Base-by-base conservation (phyloP, 1,284 basidiomycete species). In the Rhodofomes roseus region DNA sequence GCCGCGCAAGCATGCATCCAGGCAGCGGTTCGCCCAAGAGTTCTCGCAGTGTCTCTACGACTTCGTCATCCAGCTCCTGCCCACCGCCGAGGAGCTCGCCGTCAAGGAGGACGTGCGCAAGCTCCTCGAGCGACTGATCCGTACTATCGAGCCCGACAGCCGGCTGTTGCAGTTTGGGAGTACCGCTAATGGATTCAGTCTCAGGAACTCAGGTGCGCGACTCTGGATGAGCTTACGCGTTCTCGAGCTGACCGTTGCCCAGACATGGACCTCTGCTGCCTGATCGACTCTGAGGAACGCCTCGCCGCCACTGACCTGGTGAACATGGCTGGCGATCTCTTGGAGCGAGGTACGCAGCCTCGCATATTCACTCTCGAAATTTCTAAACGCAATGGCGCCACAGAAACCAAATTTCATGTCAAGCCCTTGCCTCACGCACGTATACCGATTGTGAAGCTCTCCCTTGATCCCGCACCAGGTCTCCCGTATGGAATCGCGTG, bases 251-350 rank as follows among this genome's bases (percentile, higher is more conserved):
- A 52, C 18, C 48, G 50, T 51, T 25, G 20, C 14, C 51, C 71
- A 95, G 96, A 98, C 76, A 98, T 99, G 96, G 96, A 99, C 76
- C 80, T 99, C 46, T 98, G 96, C 72, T 98, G 96, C 74, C 82
- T 99, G 69, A 92, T 97, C 71, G 92, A 95, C 72, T 91, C 93
- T 25, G 82, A 86, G 59, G 87, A 85, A 72, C 90, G 79, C 66
- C 82, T 85, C 63, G 77, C 89, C 48, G 91, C 96, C 11, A 85
- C 92, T 37, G 93, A 97, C 80, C 86, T 98, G 55, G 96, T 98
- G 66, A 93, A 92, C 66, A 92, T 93, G 84, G 86, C 98, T 46
- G 95, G 95, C 48, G 90, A 95, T 75, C 81, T 98, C 55, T 88
- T 99, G 27, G 93, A 97, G 76, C 84, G 95, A 74, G 92, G 94